Base-by-base conservation (phyloP, 2,329 filamentous ascomycete species). In the Stachybotrys echinatus region DNA sequence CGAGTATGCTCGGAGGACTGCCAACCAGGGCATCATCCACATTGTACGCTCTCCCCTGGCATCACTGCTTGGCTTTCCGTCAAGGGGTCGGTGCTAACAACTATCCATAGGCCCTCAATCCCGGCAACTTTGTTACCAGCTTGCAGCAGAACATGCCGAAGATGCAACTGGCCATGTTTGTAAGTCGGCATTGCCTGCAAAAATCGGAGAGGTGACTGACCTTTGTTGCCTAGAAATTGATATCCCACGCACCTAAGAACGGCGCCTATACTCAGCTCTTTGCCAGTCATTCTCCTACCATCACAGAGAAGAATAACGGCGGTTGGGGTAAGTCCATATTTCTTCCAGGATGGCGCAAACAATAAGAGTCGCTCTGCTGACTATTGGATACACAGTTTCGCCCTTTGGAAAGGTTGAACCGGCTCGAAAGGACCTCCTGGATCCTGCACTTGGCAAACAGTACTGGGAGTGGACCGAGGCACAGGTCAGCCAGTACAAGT, bases 231-330 rank as follows among this genome's bases (percentile, higher is more conserved):
- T 18, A 46, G 44, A 46, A 46, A 37, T 19, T 50, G 38, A 48
- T 52, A 19, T 23, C 19, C 10, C 48, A n/a, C n/a, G n/a, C 58
- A 42, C 58, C 60, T 17, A 12, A 55, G 2, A 48, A 63, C 31
- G 74, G 73, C 2, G 72, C 72, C 1, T 75, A 73, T 51, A 74
- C 74, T 0, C 65, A 73, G 52, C 55, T 77, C 1, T 77, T 66
- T 52, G 68, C 72, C 2, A 72, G 65, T 0, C 57, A 71, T 3
- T 12, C 34, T 21, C 6, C 14, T 19, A 34, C 44, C 14, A 46
- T 46, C n/a, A 34, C 23, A 4, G 6, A 18, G n/a, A 18, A 34
- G 18, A 23, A 46, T 18, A 18, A 31, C n/a, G n/a, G n/a, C n/a
- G n/a, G n/a, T 17, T 46, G 44, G 44, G 21, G 44, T 46, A 46